Evolutionary conservation across 345 rosid species (phyloP).

Genomic region (Camelina laxa): DNA sequence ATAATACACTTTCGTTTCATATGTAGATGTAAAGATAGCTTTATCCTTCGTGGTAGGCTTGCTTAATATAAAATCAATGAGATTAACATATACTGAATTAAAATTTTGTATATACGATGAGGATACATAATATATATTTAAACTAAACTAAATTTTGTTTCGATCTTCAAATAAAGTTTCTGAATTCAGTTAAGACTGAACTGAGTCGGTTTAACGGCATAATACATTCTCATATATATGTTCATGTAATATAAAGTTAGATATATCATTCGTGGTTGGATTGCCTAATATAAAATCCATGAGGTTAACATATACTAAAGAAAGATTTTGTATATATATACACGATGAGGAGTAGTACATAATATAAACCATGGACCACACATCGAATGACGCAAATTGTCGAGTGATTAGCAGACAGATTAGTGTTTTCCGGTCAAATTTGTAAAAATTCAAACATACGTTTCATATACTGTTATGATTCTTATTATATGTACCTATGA

Average conservation of each 20-base stretch:
- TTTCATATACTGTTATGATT: conserved; percentile 6
- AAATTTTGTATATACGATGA: no score
- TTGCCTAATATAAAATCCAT: conserved; percentile 2
- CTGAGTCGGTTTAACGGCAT: conserved; percentile 2
- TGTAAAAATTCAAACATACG: conserved; percentile 33
- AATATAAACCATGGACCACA: conserved; percentile 31
- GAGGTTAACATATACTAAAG: not conserved
- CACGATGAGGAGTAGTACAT: conserved; percentile 13
- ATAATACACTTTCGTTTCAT: not conserved
- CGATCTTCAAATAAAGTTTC: not conserved
- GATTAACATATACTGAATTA: not conserved
- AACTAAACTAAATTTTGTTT: not conserved
- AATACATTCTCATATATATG: not conserved
- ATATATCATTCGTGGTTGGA: not conserved
- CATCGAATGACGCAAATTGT: conserved; percentile 32
- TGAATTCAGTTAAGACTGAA: not conserved
- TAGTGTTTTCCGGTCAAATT: conserved; percentile 30
- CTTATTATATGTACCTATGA: conserved; percentile 23
- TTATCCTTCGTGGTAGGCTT: conserved; percentile 3
- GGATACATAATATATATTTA: no score
- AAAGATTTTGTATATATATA: conserved; percentile 3
- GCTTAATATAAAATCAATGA: not conserved
- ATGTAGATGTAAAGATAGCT: not conserved
- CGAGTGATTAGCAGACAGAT: conserved; percentile 34
- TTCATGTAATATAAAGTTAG: not conserved